phyloP scores from a whole-genome alignment of 2,329 filamentous ascomycete species.

The Chlorencoelia australis region DNA sequence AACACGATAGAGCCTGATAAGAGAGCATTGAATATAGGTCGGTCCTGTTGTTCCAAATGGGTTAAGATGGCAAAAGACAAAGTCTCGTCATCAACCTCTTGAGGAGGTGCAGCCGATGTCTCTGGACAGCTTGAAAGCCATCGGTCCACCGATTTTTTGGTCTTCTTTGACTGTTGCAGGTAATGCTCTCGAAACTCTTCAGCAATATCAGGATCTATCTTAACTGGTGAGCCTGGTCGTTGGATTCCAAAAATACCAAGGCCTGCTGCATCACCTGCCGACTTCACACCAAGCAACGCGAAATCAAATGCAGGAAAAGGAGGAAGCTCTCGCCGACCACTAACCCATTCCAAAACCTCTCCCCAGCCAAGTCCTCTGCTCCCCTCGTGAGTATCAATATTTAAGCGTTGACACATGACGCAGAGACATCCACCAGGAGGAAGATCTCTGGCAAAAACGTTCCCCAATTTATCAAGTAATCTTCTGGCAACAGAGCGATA shows the following conservation, averaged over 20 bases:
- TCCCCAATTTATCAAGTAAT: constrained; percentile 80
- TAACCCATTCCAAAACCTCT: constrained; percentile 87
- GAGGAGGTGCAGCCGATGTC: constrained; percentile 58
- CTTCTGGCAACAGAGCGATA: constrained; percentile 90
- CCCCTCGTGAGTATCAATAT: constrained; percentile 31
- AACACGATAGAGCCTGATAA: constrained; percentile 48
- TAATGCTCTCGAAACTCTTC: constrained; percentile 92
- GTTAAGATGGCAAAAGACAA: constrained; percentile 89
- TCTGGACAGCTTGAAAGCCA: constrained; percentile 80
- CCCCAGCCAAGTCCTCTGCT: constrained; percentile 82
- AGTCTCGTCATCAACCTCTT: constrained; percentile 90
- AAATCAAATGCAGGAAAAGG: constrained; percentile 82
- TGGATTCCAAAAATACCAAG: constrained; percentile 43
- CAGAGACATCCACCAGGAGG: constrained; percentile 79
- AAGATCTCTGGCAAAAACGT: constrained; percentile 88
- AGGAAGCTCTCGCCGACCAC: constrained; percentile 76
- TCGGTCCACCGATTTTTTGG: constrained; percentile 78
- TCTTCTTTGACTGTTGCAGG: constrained; percentile 83
- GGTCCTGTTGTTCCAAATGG: constrained; percentile 64
- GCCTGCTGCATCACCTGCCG: constrained; percentile 44
- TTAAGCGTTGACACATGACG: constrained; percentile 63
- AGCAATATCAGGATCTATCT: constrained; percentile 87
- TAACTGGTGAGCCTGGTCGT: constrained; percentile 49
- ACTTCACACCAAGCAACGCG: constrained; percentile 49
- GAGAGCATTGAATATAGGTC: constrained; percentile 74